Base-by-base conservation (phyloP, 768 basidiomycete species). In the Sarcodon sp. region DNA sequence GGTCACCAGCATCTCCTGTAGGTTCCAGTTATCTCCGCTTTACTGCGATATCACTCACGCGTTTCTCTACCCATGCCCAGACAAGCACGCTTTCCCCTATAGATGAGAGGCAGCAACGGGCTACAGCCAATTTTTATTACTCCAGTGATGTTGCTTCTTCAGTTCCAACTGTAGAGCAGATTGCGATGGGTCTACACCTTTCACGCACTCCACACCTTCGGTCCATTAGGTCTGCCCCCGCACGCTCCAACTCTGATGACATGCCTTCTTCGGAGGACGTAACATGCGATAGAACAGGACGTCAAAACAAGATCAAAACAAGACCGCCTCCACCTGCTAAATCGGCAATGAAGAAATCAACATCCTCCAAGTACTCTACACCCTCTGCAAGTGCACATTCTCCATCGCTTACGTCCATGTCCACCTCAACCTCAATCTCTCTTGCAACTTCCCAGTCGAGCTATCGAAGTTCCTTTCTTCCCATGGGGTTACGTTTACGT, bases 101-200 rank as follows among this genome's bases (percentile, higher is more conserved):
- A 27, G 21, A 27, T 27, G 21, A 27, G 21, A 27, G 21, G 21
- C 21, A 27, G 21, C 21, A 27, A 27, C 21, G 21, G 4, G 21
- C 21, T 4, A 4, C 21, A 27, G 21, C 21, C 21, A 2, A 27
- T 27, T 27, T 27, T 27, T 27, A 27, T 27, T 27, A 27, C 4
- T 27, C 21, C 4, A 4, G 21, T 27, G 21, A 27, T 27, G 21
- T 2, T 27, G 21, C 21, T 27, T 27, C 21, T 27, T 27, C 4
- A 9, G 8, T 41, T 2, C 83, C 83, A 1, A 80, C 78, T 43
- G 71, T 84, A 36, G 77, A 82, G 56, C 83, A 87, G 63, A 87
- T 87, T 51, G 79, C 81, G 11, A 86, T 87, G 83, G 84, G 84
- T 15, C 69, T 87, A 18, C 84, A 87, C 61, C 66, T 82, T 32